phyloP scores from a whole-genome alignment of 768 basidiomycete genomes.

The Serendipita indica region DNA sequence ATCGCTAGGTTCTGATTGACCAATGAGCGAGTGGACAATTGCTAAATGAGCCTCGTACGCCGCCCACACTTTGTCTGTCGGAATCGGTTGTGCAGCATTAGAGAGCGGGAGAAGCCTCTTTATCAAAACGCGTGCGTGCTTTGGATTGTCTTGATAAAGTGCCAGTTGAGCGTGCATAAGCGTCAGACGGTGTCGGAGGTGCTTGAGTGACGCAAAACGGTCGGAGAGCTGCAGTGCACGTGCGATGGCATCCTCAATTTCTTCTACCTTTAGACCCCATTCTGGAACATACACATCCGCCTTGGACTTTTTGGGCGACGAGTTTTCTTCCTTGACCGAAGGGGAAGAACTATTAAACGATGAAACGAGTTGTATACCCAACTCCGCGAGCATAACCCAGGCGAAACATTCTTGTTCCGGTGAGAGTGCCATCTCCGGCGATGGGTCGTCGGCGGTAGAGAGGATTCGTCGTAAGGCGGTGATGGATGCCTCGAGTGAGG shows the following conservation, averaged over 20 bases:
- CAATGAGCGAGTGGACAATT: slow-evolving; percentile 34
- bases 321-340: not conserved
- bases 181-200: slow-evolving; percentile 43
- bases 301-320: not conserved
- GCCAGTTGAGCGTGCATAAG: slow-evolving; percentile 49
- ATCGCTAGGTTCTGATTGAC: slow-evolving; percentile 14
- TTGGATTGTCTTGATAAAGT: slow-evolving; percentile 34
- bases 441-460: slow-evolving; percentile 22
- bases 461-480: slow-evolving; percentile 44
- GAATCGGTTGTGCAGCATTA: slow-evolving; percentile 17
- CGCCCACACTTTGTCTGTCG: not conserved
- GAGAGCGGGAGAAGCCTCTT: slow-evolving; percentile 37
- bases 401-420: slow-evolving; percentile 52
- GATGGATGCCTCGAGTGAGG: slow-evolving; percentile 42
- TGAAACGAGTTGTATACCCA: slow-evolving; percentile 41
- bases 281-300: not conserved
- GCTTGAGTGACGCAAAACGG: slow-evolving; percentile 50
- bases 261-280: not conserved
- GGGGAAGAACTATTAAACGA: not conserved
- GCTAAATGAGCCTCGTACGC: slow-evolving; percentile 41
- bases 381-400: slow-evolving; percentile 53
- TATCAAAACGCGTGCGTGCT: slow-evolving; percentile 44
- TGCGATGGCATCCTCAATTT: not conserved
- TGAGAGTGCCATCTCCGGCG: slow-evolving; percentile 24
- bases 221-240: not conserved